Evolutionary conservation across 2,329 filamentous ascomycete species (phyloP).

Genomic region (Colletotrichum abscissum): DNA sequence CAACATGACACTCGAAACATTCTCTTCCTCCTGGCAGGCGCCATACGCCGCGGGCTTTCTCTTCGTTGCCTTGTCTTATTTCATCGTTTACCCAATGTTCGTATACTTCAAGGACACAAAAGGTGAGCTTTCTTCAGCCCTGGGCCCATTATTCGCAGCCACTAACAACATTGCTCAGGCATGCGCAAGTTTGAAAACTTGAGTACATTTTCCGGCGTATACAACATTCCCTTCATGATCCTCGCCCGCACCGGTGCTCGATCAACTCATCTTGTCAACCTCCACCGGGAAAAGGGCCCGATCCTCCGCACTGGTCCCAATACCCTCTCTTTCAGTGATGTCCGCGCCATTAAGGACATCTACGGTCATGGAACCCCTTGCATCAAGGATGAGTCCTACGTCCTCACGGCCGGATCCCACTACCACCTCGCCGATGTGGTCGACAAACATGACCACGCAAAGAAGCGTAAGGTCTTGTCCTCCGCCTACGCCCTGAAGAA

Average conservation of each 20-base stretch:
- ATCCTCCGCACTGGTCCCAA: constrained; percentile 58
- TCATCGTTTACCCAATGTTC: constrained; percentile 52
- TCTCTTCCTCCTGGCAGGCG: neutral
- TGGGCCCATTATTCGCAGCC: neutral
- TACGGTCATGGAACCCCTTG: constrained; percentile 63
- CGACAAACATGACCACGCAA: constrained; percentile 62
- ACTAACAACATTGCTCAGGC: constrained; percentile 35
- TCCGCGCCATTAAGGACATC: constrained; percentile 59
- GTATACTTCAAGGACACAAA: constrained; percentile 58
- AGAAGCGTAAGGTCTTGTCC: constrained; percentile 62
- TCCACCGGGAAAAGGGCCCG: constrained; percentile 56
- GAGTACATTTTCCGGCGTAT: constrained; percentile 54
- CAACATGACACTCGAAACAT: constrained; percentile 15
- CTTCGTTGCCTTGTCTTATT: constrained; percentile 42
- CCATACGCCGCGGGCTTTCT: constrained; percentile 25
- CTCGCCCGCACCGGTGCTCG: constrained; percentile 55
- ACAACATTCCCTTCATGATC: constrained; percentile 58
- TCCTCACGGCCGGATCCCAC: constrained; percentile 57
- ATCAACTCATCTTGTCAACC: constrained; percentile 52
- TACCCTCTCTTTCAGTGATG: constrained; percentile 52
- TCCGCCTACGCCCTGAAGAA: constrained; percentile 64
- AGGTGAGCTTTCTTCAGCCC: constrained; percentile 38
- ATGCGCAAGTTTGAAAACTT: constrained; percentile 59
- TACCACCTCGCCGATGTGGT: constrained; percentile 63
- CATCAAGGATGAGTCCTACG: constrained; percentile 61